phyloP scores from a whole-genome alignment of 2,329 filamentous ascomycete genomes.

The Diaporthe vexans region DNA sequence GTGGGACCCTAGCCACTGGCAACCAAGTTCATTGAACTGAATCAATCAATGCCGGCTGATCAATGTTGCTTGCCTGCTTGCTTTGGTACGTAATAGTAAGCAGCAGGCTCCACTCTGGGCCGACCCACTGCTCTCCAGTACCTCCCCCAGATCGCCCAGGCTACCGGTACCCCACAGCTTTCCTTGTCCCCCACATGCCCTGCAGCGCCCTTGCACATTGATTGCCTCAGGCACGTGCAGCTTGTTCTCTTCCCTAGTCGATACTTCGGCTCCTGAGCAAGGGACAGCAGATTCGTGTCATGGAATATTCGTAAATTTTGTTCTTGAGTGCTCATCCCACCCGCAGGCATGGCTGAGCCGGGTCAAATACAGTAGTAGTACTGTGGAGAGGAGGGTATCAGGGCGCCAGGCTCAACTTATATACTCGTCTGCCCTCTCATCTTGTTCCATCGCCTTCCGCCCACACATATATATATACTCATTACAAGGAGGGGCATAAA shows the following conservation, averaged over 20 bases:
- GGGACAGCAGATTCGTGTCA: neutral
- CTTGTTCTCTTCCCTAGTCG: neutral
- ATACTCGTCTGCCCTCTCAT: neutral
- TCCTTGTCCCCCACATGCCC: neutral
- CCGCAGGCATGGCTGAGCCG: neutral
- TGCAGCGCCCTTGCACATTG: neutral
- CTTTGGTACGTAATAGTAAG: no score
- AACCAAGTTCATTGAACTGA: neutral
- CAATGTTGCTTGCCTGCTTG: no score
- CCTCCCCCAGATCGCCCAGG: slow-evolving; percentile 9
- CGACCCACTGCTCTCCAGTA: neutral
- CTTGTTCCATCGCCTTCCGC: neutral
- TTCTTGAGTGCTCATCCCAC: neutral
- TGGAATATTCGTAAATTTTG: neutral
- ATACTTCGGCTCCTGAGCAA: neutral
- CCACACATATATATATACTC: neutral
- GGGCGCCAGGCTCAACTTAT: neutral
- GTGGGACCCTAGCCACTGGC: neutral
- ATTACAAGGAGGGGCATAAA: neutral
- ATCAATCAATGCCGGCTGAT: no score
- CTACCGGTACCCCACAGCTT: neutral
- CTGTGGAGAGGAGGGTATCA: slow-evolving; percentile 25
- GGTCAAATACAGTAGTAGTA: neutral
- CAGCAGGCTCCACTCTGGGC: no score
- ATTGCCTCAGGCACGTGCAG: neutral